Evolutionary conservation across 129 eudicot species (phyloP).

Genomic region (Flaveria bidentis): DNA sequence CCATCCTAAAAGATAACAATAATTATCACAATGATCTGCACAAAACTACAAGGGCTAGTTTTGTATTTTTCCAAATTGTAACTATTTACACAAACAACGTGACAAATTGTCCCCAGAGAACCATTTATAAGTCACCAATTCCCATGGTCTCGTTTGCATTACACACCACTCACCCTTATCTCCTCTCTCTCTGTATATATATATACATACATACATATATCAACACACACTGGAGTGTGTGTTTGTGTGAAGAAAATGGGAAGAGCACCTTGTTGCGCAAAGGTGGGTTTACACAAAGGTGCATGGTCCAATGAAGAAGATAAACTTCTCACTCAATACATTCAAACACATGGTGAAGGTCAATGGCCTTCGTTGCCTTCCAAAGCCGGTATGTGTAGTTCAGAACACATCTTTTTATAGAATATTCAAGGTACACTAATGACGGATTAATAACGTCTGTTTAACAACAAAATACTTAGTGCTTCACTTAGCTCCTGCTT

Average conservation of each 20-base stretch:
- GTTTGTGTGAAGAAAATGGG: conserved; percentile 34
- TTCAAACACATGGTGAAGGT: conserved; percentile 46
- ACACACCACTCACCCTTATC: conserved; percentile 26
- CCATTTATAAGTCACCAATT: conserved; percentile 27
- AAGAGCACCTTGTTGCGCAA: conserved; percentile 45
- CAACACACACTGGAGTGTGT: neutral
- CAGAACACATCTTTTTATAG: neutral
- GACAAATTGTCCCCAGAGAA: neutral
- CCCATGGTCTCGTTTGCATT: conserved; percentile 26
- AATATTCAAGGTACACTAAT: neutral
- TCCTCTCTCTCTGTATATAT: neutral
- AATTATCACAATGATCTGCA: neutral
- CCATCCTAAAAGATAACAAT: neutral
- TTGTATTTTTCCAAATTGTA: neutral
- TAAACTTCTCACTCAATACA: conserved; percentile 39
- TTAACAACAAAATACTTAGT: no score
- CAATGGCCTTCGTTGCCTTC: conserved; percentile 46
- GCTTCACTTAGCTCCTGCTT: no score
- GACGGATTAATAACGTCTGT: no score
- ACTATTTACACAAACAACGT: neutral
- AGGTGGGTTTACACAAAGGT: conserved; percentile 45
- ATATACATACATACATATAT: neutral
- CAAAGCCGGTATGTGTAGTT: conserved; percentile 38
- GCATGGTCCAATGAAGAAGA: conserved; percentile 50
- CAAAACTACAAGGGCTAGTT: neutral